Base-by-base conservation (phyloP, 805 yeast species). In the Ogataea pini region DNA sequence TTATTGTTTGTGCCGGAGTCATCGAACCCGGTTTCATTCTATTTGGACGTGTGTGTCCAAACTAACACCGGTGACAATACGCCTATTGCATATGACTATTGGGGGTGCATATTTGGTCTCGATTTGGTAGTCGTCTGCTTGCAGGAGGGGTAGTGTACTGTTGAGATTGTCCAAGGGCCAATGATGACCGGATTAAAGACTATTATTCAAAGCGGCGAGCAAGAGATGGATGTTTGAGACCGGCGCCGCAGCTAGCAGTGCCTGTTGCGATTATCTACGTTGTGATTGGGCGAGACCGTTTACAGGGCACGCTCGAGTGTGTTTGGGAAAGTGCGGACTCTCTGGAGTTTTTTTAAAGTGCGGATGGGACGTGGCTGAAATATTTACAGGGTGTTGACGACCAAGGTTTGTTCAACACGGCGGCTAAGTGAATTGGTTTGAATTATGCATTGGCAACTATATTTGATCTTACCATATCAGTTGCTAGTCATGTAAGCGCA, bases 101-200 rank as follows among this genome's bases (percentile, higher is more conserved):
- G 49, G 52, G 52, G 52, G 52, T 49, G 52, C 42, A 16, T 36
- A 28, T 22, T n/a, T n/a, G 29, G 5, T 27, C 42, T 28, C 28
- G 20, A 29, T 22, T 18, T 3, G 42, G 38, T 18, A 36, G n/a
- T 12, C 42, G 25, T 16, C 37, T 14, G n/a, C 40, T 44, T 39
- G 42, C 40, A 24, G 33, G 40, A 20, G 39, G 41, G 47, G 47
- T 44, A 44, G 47, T 44, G 47, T 36, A 36, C 47, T 8, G 41
- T 34, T 16, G 17, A 19, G 14, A 19, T 13, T n/a, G 16, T 8
- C 37, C 9, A 18, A 27, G 31, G 25, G 46, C 53, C 53, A 50
- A 50, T 50, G 39, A 46, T 40, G 45, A 43, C 34, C 47, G 38
- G 44, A 46, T 32, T 39, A 49, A 24, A 24, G 18, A 14, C 25